These are phyloP conservation scores for Vishniacozyma victoriae DNA, from an alignment of 768 basidiomycete genomes.

Conservation along the genomic window DNA sequence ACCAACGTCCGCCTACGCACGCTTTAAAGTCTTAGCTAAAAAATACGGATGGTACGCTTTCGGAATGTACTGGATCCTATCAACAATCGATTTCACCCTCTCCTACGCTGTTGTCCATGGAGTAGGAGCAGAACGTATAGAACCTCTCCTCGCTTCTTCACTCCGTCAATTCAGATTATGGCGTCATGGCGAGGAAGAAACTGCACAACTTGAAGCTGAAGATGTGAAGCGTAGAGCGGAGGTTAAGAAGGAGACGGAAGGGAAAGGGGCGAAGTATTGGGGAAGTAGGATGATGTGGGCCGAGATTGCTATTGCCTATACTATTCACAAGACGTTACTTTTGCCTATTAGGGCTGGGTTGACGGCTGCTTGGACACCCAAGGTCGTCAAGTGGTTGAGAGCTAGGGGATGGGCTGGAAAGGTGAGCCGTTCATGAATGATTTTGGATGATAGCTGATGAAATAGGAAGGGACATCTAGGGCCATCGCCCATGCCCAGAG, in stretches of 20 bases:
- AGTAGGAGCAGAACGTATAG: constrained; percentile 84
- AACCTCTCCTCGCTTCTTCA: constrained; percentile 53
- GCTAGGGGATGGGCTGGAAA: constrained; percentile 65
- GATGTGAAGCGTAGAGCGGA: constrained; percentile 21
- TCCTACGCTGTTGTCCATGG: constrained; percentile 78
- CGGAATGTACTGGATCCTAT: constrained; percentile 74
- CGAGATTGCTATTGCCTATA: constrained; percentile 86
- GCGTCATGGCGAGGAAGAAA: constrained; percentile 28
- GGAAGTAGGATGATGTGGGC: constrained; percentile 73
- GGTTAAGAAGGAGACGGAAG: constrained; percentile 10
- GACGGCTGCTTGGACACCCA: constrained; percentile 78
- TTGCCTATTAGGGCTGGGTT: constrained; percentile 81
- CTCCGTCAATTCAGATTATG: constrained; percentile 40
- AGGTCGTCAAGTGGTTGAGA: constrained; percentile 78
- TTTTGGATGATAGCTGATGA: background rate
- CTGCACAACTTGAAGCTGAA: constrained; percentile 10
- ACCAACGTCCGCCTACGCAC: constrained; percentile 26
- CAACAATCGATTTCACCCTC: constrained; percentile 72
- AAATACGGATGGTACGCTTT: constrained; percentile 95
- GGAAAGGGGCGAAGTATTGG: constrained; percentile 5
- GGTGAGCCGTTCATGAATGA: constrained; percentile 12
- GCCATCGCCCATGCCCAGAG: background rate
- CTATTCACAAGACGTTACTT: constrained; percentile 90
- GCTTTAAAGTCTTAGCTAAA: constrained; percentile 59
- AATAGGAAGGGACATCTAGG: background rate